Conservation (phyloP, 495 filamentous ascomycete genomes). For the Apodospora peruviana region DNA sequence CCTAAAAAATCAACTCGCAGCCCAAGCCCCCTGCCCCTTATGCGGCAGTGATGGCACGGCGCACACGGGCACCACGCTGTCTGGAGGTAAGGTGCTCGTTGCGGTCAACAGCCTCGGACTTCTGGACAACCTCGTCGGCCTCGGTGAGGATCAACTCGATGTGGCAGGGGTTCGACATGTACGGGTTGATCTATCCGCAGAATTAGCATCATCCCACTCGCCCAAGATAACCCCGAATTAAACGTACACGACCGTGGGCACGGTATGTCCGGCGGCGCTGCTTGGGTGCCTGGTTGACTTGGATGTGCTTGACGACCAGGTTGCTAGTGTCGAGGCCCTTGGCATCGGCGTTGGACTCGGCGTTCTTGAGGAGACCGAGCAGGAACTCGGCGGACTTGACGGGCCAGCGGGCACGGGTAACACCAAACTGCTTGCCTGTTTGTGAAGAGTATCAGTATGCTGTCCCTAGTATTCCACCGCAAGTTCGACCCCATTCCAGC, state of each 20-base stretch:
- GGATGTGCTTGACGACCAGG: constrained; percentile 97
- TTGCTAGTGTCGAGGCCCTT: constrained; percentile 98
- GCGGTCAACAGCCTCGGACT: constrained; percentile 60
- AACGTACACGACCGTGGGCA: constrained; percentile 97
- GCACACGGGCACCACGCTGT: constrained; percentile 78
- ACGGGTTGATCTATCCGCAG: constrained; percentile 84
- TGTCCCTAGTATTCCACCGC: no score
- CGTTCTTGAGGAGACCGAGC: constrained; percentile 95
- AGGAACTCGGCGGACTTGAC: constrained; percentile 98
- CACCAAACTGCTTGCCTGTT: constrained; percentile 96
- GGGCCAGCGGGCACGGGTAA: constrained; percentile 95
- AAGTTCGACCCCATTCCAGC: no score
- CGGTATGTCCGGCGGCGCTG: constrained; percentile 97
- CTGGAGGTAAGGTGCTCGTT: constrained; percentile 72
- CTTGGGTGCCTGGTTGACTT: constrained; percentile 99
- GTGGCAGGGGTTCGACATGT: constrained; percentile 99
- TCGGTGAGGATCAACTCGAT: constrained; percentile 99
- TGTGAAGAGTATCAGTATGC: constrained; percentile 25
- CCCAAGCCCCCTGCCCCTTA: constrained; percentile 38
- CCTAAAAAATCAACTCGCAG: constrained; percentile 15
- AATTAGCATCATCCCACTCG: neutral
- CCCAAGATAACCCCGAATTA: constrained; percentile 19
- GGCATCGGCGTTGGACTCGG: constrained; percentile 97
- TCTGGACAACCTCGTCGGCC: constrained; percentile 84
- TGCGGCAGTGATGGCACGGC: constrained; percentile 73